Evolutionary conservation across 257 asterid species (phyloP).

Genomic region (Striga asiatica): DNA sequence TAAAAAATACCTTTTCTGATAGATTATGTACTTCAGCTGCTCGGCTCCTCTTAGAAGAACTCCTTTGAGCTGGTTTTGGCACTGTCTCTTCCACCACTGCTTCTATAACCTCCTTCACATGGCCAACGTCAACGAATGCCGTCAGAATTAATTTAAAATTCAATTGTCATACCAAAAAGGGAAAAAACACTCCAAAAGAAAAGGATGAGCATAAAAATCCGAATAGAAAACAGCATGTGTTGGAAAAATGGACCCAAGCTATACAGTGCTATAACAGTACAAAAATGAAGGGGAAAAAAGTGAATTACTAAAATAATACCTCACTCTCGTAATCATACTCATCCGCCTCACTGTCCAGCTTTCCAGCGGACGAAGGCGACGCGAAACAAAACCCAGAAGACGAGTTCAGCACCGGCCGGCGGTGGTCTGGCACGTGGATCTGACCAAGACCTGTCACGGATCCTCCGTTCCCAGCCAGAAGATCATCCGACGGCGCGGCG

Average conservation of each 20-base stretch:
- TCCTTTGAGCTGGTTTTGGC: conserved; percentile 18
- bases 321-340: conserved; percentile 70
- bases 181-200: not conserved
- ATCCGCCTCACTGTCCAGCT: conserved; percentile 38
- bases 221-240: no score
- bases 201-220: not conserved
- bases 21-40: conserved; percentile 83
- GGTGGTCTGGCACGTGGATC: conserved; percentile 21
- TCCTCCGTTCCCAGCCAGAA: not conserved
- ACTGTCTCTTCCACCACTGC: conserved; percentile 25
- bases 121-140: not conserved
- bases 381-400: conserved; percentile 21
- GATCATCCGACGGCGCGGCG: not conserved
- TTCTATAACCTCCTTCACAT: conserved; percentile 36
- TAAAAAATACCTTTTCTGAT: conserved; percentile 50
- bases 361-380: conserved; percentile 35
- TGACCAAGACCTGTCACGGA: conserved; percentile 8
- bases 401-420: not conserved
- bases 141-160: not conserved
- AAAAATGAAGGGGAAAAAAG: no score
- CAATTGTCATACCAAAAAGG: not conserved
- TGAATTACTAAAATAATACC: conserved; percentile 36
- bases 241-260: no score
- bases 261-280: no score
- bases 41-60: conserved; percentile 57